A percentile compares a stretch with the other conserved stretches of the same genome.
phyloP scores from a whole-genome alignment of 31 red algal genomes.

The Asparagopsis taxiformis region DNA sequence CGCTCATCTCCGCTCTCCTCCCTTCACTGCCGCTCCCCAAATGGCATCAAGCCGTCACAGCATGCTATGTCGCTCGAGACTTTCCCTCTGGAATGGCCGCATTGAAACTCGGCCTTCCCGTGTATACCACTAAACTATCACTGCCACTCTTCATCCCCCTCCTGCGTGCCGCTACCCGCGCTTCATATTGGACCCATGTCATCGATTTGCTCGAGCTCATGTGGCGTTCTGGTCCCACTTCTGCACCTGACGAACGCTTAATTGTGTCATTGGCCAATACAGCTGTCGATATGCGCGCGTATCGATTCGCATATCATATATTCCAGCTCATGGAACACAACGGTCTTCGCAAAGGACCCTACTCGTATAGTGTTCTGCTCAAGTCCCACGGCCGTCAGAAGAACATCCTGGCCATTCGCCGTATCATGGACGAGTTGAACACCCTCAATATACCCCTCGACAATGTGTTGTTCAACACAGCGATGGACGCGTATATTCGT shows the following conservation, averaged over 20 bases:
- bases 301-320: not conserved
- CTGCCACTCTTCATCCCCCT: slow-evolving; percentile 9
- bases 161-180: slow-evolving; percentile 4
- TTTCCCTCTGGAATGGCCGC: not conserved
- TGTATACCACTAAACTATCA: not conserved
- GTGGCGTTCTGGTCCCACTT: slow-evolving; percentile 3
- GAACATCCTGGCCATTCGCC: slow-evolving; percentile 18
- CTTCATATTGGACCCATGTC: slow-evolving; percentile 20
- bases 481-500: slow-evolving; percentile 39
- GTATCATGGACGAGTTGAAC: not conserved
- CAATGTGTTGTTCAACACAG: slow-evolving; percentile 38
- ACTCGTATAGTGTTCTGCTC: slow-evolving; percentile 16
- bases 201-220: slow-evolving; percentile 7
- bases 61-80: slow-evolving; percentile 10
- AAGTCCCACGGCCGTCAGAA: slow-evolving; percentile 18
- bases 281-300: not conserved
- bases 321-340: not conserved
- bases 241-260: slow-evolving; percentile 6
- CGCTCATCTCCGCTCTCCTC: slow-evolving; percentile 3
- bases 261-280: slow-evolving; percentile 5
- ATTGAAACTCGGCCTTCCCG: slow-evolving; percentile 5
- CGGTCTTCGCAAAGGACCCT: not conserved
- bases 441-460: slow-evolving; percentile 6
- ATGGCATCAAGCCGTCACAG: slow-evolving; percentile 12
- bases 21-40: not conserved